Evolutionary conservation across 2,329 filamentous ascomycete species (phyloP).

Genomic region (Lizonia empirigonia): DNA sequence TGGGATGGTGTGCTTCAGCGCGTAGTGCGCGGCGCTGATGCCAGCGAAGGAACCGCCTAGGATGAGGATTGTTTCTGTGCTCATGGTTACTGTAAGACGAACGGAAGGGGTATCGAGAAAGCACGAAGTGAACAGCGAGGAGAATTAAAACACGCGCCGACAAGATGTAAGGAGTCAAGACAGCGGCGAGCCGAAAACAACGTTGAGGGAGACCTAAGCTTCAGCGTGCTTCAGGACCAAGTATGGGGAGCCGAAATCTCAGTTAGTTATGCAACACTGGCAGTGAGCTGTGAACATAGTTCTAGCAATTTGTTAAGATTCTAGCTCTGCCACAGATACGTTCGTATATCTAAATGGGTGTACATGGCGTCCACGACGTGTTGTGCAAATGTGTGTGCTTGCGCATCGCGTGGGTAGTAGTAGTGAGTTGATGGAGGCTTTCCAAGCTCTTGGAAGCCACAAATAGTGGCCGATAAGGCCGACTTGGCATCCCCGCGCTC

Average conservation of each 20-base stretch:
- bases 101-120: constrained; percentile 11
- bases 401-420: not conserved
- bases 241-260: constrained; percentile 21
- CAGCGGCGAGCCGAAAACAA: constrained; percentile 17
- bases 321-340: not conserved
- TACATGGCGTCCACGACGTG: not conserved
- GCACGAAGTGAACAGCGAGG: constrained; percentile 2
- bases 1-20: constrained; percentile 44
- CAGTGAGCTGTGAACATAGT: not conserved
- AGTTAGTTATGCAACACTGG: constrained; percentile 3
- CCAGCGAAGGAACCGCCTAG: constrained; percentile 47
- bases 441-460: no score
- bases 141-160: constrained; percentile 8
- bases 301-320: not conserved
- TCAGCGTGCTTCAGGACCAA: constrained; percentile 12
- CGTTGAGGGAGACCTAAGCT: constrained; percentile 12
- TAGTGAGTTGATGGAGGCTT: constrained; percentile 13
- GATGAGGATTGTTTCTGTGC: constrained; percentile 45
- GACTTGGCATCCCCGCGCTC: no score
- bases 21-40: constrained; percentile 45
- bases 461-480: no score
- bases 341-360: not conserved
- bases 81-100: constrained; percentile 28
- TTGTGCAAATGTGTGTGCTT: not conserved
- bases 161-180: constrained; percentile 12